These are phyloP conservation scores for Heliosperma pusillum DNA, from an alignment of 148 eudicot genomes.

Conservation along the genomic window DNA sequence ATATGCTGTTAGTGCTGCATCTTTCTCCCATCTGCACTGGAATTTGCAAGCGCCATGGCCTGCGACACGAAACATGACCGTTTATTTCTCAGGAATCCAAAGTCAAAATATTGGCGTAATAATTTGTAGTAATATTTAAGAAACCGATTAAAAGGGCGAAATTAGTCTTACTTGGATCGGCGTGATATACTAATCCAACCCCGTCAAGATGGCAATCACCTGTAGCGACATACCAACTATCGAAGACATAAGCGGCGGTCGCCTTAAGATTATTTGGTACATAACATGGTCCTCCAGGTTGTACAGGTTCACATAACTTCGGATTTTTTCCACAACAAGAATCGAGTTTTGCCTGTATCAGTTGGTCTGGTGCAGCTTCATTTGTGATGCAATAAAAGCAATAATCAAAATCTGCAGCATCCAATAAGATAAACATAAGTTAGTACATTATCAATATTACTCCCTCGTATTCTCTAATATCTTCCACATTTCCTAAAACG, in stretches of 20 bases:
- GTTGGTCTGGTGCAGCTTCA: background rate
- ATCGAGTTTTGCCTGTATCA: background rate
- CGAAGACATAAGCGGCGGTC: conserved; percentile 1
- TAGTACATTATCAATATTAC: no score
- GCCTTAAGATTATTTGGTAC: background rate
- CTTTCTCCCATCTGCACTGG: background rate
- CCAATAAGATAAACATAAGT: no score
- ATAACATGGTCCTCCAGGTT: background rate
- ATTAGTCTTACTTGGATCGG: background rate
- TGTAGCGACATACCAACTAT: background rate
- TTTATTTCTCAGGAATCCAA: background rate
- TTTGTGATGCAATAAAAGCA: background rate
- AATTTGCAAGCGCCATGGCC: background rate
- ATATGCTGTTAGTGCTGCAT: background rate
- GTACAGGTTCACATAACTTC: background rate
- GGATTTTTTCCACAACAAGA: background rate
- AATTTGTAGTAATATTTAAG: background rate
- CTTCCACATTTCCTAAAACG: no score
- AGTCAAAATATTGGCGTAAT: no score
- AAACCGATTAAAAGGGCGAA: background rate
- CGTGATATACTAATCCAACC: background rate
- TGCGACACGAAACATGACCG: background rate
- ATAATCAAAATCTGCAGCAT: background rate
- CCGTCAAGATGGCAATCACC: background rate
- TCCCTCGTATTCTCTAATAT: no score